A percentile compares a stretch with the other conserved stretches of the same genome.
phyloP scores from a whole-genome alignment of 78 protist genomes.

The Speleostelium caveatum region DNA sequence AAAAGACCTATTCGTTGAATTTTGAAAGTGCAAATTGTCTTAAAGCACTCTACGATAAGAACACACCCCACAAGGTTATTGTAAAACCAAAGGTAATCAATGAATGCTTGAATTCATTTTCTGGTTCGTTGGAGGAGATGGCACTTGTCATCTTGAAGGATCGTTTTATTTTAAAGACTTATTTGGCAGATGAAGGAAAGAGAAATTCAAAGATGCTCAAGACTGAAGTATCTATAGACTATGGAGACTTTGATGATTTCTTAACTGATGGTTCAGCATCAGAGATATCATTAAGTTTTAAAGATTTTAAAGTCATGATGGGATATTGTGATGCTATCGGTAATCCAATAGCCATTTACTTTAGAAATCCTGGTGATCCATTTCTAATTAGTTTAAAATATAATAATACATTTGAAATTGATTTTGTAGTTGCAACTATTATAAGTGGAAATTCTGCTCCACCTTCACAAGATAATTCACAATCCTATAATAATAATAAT shows the following conservation, averaged over 20 bases:
- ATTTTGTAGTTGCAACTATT: conserved; percentile 30
- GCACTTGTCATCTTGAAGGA: conserved; percentile 17
- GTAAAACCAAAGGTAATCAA: conserved; percentile 24
- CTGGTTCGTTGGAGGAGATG: conserved; percentile 21
- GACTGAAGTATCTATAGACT: conserved; percentile 26
- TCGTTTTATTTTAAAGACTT: conserved; percentile 22
- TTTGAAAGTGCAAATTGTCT: conserved; percentile 5
- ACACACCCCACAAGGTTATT: background rate
- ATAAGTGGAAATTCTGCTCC: background rate
- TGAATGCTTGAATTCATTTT: conserved; percentile 12
- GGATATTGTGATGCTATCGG: conserved; percentile 21
- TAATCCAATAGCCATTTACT: background rate
- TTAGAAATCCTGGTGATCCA: conserved; percentile 11
- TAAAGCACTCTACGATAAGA: conserved; percentile 5
- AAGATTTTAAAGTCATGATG: conserved; percentile 46
- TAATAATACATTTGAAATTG: background rate
- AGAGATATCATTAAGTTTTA: conserved; percentile 39
- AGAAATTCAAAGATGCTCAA: conserved; percentile 3
- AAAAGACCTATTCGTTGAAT: conserved; percentile 22
- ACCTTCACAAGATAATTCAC: background rate
- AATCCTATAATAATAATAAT: background rate
- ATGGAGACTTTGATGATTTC: conserved; percentile 42
- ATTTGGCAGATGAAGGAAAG: conserved; percentile 1
- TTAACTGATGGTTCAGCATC: background rate
- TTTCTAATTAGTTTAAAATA: background rate